Evolutionary conservation across 1,139 yeast genomes (phyloP).

Genomic region (Schwanniomyces etchellsii): DNA sequence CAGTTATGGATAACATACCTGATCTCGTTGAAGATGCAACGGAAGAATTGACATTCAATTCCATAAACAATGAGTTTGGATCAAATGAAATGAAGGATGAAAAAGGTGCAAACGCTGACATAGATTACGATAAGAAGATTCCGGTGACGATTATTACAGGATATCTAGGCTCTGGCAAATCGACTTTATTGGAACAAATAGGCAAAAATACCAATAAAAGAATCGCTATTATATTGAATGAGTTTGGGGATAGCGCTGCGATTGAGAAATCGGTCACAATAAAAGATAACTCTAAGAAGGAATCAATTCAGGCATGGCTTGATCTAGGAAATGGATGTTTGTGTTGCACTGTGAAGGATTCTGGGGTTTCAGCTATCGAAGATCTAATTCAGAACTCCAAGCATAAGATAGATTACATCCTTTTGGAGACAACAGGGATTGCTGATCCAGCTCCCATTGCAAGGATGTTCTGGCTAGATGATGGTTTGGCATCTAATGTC

Average conservation of each 20-base stretch:
- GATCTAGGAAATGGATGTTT: constrained; percentile 95
- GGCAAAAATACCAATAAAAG: constrained; percentile 65
- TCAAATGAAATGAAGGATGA: background rate
- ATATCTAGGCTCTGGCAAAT: constrained; percentile 91
- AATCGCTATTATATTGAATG: constrained; percentile 87
- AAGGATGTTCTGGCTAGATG: constrained; percentile 95
- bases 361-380: constrained; percentile 92
- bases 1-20: constrained; percentile 44
- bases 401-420: constrained; percentile 76
- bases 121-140: constrained; percentile 41
- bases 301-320: constrained; percentile 82
- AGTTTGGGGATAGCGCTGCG: constrained; percentile 82
- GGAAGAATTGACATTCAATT: background rate
- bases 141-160: constrained; percentile 95
- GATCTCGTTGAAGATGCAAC: constrained; percentile 37
- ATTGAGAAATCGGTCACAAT: constrained; percentile 86
- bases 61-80: background rate
- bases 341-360: constrained; percentile 93
- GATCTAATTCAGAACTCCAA: constrained; percentile 70
- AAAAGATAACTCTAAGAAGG: constrained; percentile 47
- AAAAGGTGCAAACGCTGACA: constrained; percentile 1
- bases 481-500: constrained; percentile 74
- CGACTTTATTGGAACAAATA: constrained; percentile 72
- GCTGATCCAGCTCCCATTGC: constrained; percentile 98
- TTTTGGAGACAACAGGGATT: constrained; percentile 93